Conservation (phyloP, 257 asterid species). For the Solanum neorickii region DNA sequence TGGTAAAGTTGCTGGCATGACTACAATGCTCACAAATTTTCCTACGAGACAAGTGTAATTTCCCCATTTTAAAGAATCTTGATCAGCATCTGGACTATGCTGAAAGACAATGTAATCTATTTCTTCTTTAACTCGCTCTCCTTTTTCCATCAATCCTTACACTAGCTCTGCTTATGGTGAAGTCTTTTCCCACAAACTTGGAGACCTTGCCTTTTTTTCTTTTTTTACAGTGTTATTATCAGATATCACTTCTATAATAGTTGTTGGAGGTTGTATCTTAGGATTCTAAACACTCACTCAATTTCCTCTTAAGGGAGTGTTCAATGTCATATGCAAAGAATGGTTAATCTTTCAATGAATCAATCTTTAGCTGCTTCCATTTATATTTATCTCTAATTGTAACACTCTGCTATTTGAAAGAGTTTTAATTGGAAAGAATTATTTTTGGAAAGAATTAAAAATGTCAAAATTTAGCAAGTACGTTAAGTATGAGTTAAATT, state of each 20-base stretch:
- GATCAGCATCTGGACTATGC: conserved; percentile 10
- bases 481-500: too few relatives aligned
- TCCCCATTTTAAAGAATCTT: conserved; percentile 36
- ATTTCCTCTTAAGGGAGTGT: conserved; percentile 40
- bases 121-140: conserved; percentile 23
- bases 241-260: conserved; percentile 21
- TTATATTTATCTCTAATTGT: neutral
- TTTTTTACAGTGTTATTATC: conserved; percentile 43
- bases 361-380: too few relatives aligned
- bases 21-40: too few relatives aligned
- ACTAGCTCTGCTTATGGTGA: conserved; percentile 31
- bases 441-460: too few relatives aligned
- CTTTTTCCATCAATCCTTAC: conserved; percentile 25
- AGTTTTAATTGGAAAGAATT: too few relatives aligned
- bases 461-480: too few relatives aligned
- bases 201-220: conserved; percentile 51
- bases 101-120: conserved; percentile 18
- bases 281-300: conserved; percentile 21
- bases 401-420: too few relatives aligned
- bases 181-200: conserved; percentile 49
- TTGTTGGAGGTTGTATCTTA: conserved; percentile 25
- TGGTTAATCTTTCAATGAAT: conserved; percentile 31
- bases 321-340: conserved; percentile 28
- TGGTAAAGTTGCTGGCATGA: too few relatives aligned
- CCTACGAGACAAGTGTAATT: too few relatives aligned